phyloP scores from a whole-genome alignment of 148 eudicot genomes.

The Vaccinium darrowii region DNA sequence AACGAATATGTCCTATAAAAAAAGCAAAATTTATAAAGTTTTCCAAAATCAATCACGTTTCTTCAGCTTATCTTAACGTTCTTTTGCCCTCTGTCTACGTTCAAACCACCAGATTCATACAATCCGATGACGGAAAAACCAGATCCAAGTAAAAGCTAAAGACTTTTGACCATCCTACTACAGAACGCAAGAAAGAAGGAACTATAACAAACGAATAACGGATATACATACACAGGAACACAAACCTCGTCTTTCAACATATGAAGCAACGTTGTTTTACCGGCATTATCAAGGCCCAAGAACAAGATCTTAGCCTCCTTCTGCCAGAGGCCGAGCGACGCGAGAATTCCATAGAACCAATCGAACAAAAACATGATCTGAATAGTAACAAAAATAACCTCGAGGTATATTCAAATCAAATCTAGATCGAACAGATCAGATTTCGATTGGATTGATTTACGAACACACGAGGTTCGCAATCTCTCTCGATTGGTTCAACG shows the following conservation, averaged over 20 bases:
- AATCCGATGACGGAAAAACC: background rate
- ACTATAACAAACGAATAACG: background rate
- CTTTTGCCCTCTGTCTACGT: background rate
- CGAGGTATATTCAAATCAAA: background rate
- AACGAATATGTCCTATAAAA: background rate
- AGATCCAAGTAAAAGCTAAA: slow-evolving; percentile 32
- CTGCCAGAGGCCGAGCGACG: slow-evolving; percentile 48
- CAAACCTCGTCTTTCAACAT: slow-evolving; percentile 57
- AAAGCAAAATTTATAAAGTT: background rate
- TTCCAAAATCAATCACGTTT: background rate
- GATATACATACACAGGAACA: background rate
- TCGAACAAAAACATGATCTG: slow-evolving; percentile 45
- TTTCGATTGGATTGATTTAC: slow-evolving; percentile 19
- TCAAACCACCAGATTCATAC: background rate
- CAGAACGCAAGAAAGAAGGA: background rate
- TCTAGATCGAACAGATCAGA: slow-evolving; percentile 1
- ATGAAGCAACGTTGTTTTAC: slow-evolving; percentile 53
- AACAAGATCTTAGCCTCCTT: slow-evolving; percentile 59
- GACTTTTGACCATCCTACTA: slow-evolving; percentile 44
- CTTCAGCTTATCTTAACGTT: background rate
- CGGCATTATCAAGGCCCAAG: slow-evolving; percentile 55
- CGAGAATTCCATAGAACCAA: slow-evolving; percentile 54
- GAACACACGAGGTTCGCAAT: slow-evolving; percentile 20
- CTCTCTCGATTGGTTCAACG: slow-evolving; percentile 22
- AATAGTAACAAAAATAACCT: background rate